Evolutionary conservation across 2,329 filamentous ascomycete species (phyloP).

Genomic region (Nakataea oryzae): DNA sequence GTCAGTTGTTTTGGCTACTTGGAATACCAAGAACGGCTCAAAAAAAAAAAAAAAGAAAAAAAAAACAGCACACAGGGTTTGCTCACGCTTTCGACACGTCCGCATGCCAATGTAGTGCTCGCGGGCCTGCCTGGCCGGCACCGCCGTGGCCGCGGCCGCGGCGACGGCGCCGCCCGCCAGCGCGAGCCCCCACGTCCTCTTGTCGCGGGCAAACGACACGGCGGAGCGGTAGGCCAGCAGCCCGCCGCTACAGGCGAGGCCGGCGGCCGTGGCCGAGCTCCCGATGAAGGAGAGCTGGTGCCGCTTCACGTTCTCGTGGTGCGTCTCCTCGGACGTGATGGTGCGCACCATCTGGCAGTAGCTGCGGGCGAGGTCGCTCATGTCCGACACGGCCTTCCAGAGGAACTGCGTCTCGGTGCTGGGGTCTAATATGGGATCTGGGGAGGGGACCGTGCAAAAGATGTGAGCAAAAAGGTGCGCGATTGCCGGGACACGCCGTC

Average conservation of each 20-base stretch:
- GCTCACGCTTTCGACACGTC: neutral
- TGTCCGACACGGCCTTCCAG: neutral
- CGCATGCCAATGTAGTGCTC: neutral
- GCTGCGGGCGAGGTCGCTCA: neutral
- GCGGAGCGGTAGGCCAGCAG: neutral
- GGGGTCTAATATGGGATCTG: neutral
- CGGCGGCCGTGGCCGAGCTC: neutral
- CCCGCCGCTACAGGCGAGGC: neutral
- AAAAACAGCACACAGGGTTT: too few species aligned
- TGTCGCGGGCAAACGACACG: neutral
- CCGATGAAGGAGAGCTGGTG: neutral
- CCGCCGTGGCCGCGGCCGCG: too few species aligned
- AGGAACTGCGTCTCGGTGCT: neutral
- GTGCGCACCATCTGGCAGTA: neutral
- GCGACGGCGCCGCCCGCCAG: neutral
- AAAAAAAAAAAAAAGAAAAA: too few species aligned
- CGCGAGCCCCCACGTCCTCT: neutral
- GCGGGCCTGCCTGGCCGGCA: neutral
- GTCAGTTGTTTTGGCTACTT: neutral
- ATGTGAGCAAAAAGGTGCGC: neutral
- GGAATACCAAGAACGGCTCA: neutral
- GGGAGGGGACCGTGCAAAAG: too few species aligned
- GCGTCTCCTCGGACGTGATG: neutral
- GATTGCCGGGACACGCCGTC: too few species aligned
- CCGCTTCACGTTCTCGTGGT: neutral